These are phyloP conservation scores for Ilyonectria sp. DNA, from an alignment of 2,329 filamentous ascomycete species.

Conservation along the genomic window DNA sequence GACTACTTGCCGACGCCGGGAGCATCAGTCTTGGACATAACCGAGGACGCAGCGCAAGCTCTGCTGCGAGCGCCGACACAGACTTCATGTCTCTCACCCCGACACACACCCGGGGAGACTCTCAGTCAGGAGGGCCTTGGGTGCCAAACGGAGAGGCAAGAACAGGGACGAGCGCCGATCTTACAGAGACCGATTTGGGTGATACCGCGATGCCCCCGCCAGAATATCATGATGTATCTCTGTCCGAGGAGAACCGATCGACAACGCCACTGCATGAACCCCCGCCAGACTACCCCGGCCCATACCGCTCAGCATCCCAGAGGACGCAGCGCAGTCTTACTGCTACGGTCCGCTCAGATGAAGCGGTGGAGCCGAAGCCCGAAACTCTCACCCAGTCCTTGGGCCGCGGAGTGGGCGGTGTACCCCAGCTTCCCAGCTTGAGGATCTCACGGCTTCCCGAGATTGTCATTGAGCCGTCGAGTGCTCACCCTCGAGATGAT, in stretches of 20 bases:
- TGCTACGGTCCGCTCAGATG: slow-evolving; percentile 35
- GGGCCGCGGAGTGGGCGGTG: slow-evolving; percentile 55
- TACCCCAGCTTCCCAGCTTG: slow-evolving; percentile 68
- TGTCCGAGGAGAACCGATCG: slow-evolving; percentile 58
- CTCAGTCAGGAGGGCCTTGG: slow-evolving; percentile 60
- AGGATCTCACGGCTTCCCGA: slow-evolving; percentile 65
- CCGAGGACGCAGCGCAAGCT: slow-evolving; percentile 60
- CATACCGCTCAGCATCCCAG: slow-evolving; percentile 49
- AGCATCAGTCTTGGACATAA: slow-evolving; percentile 66
- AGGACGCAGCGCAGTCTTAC: slow-evolving; percentile 31
- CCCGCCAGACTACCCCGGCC: slow-evolving; percentile 67
- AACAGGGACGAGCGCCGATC: slow-evolving; percentile 67
- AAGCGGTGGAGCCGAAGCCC: slow-evolving; percentile 29
- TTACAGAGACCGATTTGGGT: slow-evolving; percentile 66
- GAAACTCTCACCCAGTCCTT: slow-evolving; percentile 14
- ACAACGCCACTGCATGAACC: slow-evolving; percentile 63
- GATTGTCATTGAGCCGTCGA: slow-evolving; percentile 72
- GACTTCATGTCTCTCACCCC: slow-evolving; percentile 59
- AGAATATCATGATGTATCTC: slow-evolving; percentile 67
- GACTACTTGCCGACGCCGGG: slow-evolving; percentile 80
- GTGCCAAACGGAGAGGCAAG: slow-evolving; percentile 51
- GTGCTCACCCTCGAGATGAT: slow-evolving; percentile 46
- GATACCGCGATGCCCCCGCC: slow-evolving; percentile 66
- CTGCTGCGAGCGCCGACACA: slow-evolving; percentile 68
- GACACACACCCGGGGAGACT: slow-evolving; percentile 58